Conservation (phyloP, 768 basidiomycete species). For the Suillus subalutaceus region DNA sequence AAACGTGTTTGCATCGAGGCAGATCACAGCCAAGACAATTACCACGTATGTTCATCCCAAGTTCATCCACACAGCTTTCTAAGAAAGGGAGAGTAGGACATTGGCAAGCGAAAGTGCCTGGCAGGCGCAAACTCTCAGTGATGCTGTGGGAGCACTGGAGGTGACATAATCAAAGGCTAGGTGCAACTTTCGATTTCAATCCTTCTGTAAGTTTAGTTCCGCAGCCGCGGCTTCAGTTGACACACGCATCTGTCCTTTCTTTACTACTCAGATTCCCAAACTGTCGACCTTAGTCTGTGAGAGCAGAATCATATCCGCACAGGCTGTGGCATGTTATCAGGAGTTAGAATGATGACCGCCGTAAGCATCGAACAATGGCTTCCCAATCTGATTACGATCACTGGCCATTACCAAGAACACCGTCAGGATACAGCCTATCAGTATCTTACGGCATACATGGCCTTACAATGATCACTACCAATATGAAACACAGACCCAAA, state of each 20-base stretch:
- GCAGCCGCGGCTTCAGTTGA: constrained; percentile 8
- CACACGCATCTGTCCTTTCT: neutral
- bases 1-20: constrained; percentile 36
- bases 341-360: constrained; percentile 17
- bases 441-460: constrained; percentile 6
- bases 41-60: constrained; percentile 5
- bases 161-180: neutral
- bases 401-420: constrained; percentile 16
- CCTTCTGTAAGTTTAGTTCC: constrained; percentile 5
- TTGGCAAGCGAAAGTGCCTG: neutral
- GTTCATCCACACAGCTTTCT: neutral
- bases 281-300: constrained; percentile 3
- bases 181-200: neutral
- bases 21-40: constrained; percentile 19
- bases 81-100: neutral
- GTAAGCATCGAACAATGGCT: constrained; percentile 20
- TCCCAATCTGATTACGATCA: constrained; percentile 8
- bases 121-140: neutral
- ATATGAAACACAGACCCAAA: constrained; percentile 8
- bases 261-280: constrained; percentile 4
- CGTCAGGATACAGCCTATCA: constrained; percentile 5
- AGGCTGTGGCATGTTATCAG: constrained; percentile 8
- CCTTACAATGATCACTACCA: neutral
- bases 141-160: neutral
- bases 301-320: constrained; percentile 13